Base-by-base conservation (phyloP, 2,329 filamentous ascomycete genomes). In the Ilyonectria robusta region DNA sequence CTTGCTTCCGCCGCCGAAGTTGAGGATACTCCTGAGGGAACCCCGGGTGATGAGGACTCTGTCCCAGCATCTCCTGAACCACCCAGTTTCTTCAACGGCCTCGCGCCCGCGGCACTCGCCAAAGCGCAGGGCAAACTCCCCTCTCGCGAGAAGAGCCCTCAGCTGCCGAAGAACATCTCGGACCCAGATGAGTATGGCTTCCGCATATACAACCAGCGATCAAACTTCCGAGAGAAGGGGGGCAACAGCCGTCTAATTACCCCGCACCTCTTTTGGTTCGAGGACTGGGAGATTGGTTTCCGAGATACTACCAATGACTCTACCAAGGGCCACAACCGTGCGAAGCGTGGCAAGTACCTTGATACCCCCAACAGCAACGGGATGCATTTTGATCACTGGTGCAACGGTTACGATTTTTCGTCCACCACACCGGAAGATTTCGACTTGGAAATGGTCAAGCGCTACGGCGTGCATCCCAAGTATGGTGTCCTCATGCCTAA, bases 241-340 rank as follows among this genome's bases (percentile, higher is more conserved):
- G 84, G 85, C 73, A 89, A 87, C 71, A 87, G 85, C 29, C 84
- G 89, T 62, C 83, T 89, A 72, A 78, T 88, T 48, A 76, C 76
- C 5, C 87, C 87, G 11, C 80, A 79, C 7, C 70, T 83, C 0
- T 86, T 86, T 68, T 78, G 82, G 58, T 89, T 84, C 62, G 81
- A 86, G 42, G 79, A 85, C 9, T 80, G 84, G 64, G 87, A 90
- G 73, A 90, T 90, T 67, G 88, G 88, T 15, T 90, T 88, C 76
- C 84, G 86, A 23, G 88, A 90, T 72, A 88, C 86, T 4, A 84
- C 84, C 67, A 90, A 90, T 66, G 86, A 88, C 70, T 83, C 84
- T 33, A 82, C 82, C 66, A 85, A 87, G 63, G 85, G 85, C 23
- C 86, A 86, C 53, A 88, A 84, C 37, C 83, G 83, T 70, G 83